Conservation (phyloP, 139 green algal species). For the Nannochloris sp. region DNA sequence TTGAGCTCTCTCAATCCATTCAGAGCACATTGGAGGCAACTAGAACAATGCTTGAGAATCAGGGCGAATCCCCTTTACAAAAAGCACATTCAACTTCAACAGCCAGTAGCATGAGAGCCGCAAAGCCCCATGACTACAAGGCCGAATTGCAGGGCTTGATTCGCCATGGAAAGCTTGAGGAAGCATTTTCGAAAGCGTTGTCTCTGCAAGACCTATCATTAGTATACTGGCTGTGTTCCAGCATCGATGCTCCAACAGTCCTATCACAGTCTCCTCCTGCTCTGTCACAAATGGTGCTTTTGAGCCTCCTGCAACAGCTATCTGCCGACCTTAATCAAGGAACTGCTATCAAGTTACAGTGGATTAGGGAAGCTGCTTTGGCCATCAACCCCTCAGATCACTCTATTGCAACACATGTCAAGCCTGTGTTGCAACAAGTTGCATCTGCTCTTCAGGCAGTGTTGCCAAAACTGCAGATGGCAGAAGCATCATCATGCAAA, state of each 20-base stretch:
- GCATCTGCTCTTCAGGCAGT: constrained; percentile 22
- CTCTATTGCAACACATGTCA: constrained; percentile 46
- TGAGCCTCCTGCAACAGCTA: constrained; percentile 74
- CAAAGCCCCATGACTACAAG: constrained; percentile 3
- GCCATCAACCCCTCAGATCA: constrained; percentile 49
- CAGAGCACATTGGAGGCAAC: constrained; percentile 13
- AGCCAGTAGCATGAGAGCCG: not conserved
- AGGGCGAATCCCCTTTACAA: not conserved
- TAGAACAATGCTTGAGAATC: not conserved
- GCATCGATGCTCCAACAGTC: constrained; percentile 22
- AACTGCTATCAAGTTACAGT: constrained; percentile 50
- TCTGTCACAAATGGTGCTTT: constrained; percentile 61
- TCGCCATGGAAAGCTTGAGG: constrained; percentile 30
- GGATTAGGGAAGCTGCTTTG: constrained; percentile 55
- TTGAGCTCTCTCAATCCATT: constrained; percentile 23
- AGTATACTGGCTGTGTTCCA: constrained; percentile 68
- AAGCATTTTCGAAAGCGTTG: constrained; percentile 45
- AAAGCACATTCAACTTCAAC: not conserved
- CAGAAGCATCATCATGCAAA: constrained; percentile 20
- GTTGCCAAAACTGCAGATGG: constrained; percentile 4
- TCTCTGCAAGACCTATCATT: constrained; percentile 41
- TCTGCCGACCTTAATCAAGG: constrained; percentile 35
- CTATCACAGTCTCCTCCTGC: constrained; percentile 20
- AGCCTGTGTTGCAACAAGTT: constrained; percentile 37
- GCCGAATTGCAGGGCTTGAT: constrained; percentile 17